Percentiles rank a stretch among this genome's conserved stretches.
Conservation (phyloP, 2,329 filamentous ascomycete genomes). For the Phoma sp. region DNA sequence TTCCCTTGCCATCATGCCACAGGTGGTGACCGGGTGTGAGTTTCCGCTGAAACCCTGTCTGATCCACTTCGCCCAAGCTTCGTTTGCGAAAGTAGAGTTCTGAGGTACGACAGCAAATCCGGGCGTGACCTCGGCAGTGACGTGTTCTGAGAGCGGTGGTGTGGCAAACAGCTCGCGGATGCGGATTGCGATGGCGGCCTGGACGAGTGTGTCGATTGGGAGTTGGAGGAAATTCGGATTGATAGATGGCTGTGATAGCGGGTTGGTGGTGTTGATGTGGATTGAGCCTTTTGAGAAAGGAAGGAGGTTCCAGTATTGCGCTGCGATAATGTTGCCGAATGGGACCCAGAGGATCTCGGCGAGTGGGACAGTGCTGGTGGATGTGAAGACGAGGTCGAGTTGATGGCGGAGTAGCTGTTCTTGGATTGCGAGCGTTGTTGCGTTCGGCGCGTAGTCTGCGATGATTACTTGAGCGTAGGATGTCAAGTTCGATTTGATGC, state of each 20-base stretch:
- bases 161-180: constrained; percentile 41
- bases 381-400: constrained; percentile 57
- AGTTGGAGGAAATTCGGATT: constrained; percentile 54
- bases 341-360: constrained; percentile 57
- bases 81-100: constrained; percentile 24
- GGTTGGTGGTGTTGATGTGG: constrained; percentile 42
- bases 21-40: constrained; percentile 44
- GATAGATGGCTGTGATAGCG: constrained; percentile 48
- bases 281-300: constrained; percentile 48
- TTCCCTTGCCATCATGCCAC: constrained; percentile 44
- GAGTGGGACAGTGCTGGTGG: constrained; percentile 51
- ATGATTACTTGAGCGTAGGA: constrained; percentile 37
- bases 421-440: constrained; percentile 41
- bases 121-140: constrained; percentile 30
- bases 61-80: constrained; percentile 35
- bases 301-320: constrained; percentile 51
- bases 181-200: constrained; percentile 44
- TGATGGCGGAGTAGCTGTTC: constrained; percentile 55
- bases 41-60: constrained; percentile 31
- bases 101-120: constrained; percentile 31
- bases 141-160: constrained; percentile 30
- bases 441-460: constrained; percentile 24
- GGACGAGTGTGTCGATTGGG: constrained; percentile 47
- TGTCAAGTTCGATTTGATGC: constrained; percentile 36
- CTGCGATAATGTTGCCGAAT: constrained; percentile 37